Evolutionary conservation across 495 filamentous ascomycete species (phyloP).

Genomic region (Articulospora tetracladia): DNA sequence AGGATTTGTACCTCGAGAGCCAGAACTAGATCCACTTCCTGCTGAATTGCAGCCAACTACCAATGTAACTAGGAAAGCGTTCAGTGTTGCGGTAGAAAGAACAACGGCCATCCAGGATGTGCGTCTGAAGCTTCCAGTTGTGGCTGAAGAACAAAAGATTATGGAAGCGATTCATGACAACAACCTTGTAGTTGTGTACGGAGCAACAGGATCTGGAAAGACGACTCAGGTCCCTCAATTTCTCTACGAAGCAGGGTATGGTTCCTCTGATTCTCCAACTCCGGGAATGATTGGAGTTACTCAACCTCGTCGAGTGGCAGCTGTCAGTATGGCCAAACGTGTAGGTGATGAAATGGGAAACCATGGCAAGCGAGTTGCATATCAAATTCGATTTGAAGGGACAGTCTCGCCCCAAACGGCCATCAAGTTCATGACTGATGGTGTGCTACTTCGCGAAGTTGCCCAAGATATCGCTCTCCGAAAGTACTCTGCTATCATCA

Average conservation of each 20-base stretch:
- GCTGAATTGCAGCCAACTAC: slow-evolving; percentile 64
- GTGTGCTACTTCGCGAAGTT: slow-evolving; percentile 89
- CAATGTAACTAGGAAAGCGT: slow-evolving; percentile 66
- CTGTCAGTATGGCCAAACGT: slow-evolving; percentile 92
- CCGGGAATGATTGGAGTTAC: slow-evolving; percentile 94
- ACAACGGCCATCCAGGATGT: slow-evolving; percentile 68
- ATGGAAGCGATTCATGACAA: slow-evolving; percentile 97
- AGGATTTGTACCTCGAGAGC: slow-evolving; percentile 54
- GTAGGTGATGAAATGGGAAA: slow-evolving; percentile 81
- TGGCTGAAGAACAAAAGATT: slow-evolving; percentile 93
- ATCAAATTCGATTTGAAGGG: slow-evolving; percentile 94
- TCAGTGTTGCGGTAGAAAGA: slow-evolving; percentile 68
- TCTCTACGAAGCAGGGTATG: slow-evolving; percentile 89
- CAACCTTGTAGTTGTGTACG: slow-evolving; percentile 84
- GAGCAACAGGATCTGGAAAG: slow-evolving; percentile 94
- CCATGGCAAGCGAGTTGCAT: slow-evolving; percentile 65
- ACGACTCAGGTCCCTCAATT: slow-evolving; percentile 98
- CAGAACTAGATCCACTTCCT: slow-evolving; percentile 73
- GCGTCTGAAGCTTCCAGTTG: slow-evolving; percentile 80
- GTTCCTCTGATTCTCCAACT: slow-evolving; percentile 67
- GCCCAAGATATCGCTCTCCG: slow-evolving; percentile 81
- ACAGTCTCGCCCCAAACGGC: slow-evolving; percentile 79
- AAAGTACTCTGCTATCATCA: slow-evolving; percentile 92
- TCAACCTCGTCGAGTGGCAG: slow-evolving; percentile 88
- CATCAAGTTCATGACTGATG: slow-evolving; percentile 99